Evolutionary conservation across 768 basidiomycete species (phyloP), one percentile per base, ranked within the genome.

Genomic region (Kwoniella shandongensis): DNA sequence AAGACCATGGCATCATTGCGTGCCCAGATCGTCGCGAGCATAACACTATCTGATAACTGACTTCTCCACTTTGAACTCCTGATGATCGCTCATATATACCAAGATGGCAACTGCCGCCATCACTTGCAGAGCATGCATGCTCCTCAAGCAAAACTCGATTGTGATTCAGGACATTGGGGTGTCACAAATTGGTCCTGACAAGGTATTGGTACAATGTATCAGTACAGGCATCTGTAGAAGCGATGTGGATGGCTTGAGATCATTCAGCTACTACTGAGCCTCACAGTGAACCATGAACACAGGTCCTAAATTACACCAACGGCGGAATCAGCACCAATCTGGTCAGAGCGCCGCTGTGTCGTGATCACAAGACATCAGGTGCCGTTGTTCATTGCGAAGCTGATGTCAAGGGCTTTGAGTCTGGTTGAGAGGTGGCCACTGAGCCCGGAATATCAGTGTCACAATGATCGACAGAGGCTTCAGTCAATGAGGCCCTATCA

Each of bases 191-290:
- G 52, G 42, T 27, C 41, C 52, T 3, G 29, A 54, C 22, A 40
- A 54, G 23, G 52, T 54, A 2, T 15, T 27, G 10, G 41, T 54
- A 22, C 11, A 54, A 26, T 40, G 40, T 17, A 54, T 54, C 26
- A 41, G 39, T 18, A 54, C 52, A 6, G 52, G 52, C 3, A 44
- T 54, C 27, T 54, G 52, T 32, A 40, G 52, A 8, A 44, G 39
- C 7, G 52, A 54, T 20, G 52, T 54, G 52, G n/a, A n/a, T n/a
- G n/a, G n/a, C n/a, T n/a, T n/a, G n/a, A n/a, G n/a, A n/a, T n/a
- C n/a, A n/a, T n/a, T n/a, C n/a, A n/a, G n/a, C n/a, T 42, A 39
- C 44, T 39, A n/a, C 39, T 12, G 32, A 29, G 8, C 40, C 32
- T 35, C 12, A 15, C 11, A 18, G 5, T 25, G 25, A 38, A 4